phyloP scores from a whole-genome alignment of 495 filamentous ascomycete species.

The Penicillium cataractarum region DNA sequence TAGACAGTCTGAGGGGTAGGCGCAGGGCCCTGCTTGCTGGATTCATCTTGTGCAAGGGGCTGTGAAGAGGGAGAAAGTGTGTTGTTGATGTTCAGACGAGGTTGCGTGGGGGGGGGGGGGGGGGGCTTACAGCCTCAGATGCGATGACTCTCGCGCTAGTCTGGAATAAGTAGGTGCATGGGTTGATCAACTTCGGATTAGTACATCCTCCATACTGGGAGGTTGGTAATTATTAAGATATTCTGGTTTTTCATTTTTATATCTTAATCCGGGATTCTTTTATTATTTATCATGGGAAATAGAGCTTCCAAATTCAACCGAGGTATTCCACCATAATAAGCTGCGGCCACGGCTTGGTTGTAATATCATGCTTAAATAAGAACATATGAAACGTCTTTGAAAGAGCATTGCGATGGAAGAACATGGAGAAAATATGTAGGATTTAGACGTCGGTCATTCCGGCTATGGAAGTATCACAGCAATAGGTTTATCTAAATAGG shows the following conservation, averaged over 20 bases:
- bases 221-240: neutral
- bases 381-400: too few relatives aligned
- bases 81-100: neutral
- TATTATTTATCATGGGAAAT: too few relatives aligned
- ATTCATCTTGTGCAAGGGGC: conserved; percentile 1
- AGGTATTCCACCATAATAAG: neutral
- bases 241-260: neutral
- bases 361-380: too few relatives aligned
- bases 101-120: neutral
- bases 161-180: neutral
- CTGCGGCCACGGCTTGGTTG: neutral
- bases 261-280: too few relatives aligned
- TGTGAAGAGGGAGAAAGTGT: neutral
- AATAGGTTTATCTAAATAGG: conserved; percentile 35
- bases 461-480: too few relatives aligned
- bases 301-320: neutral
- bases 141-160: neutral
- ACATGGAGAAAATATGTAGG: too few relatives aligned
- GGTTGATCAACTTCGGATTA: neutral
- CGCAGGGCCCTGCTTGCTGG: neutral
- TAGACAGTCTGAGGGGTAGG: conserved; percentile 3
- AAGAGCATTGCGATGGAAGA: too few relatives aligned
- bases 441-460: too few relatives aligned
- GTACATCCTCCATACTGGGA: too few relatives aligned
- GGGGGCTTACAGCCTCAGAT: neutral